Percentiles rank a stretch among this genome's conserved stretches.
phyloP scores from a whole-genome alignment of 805 yeast species.

The Kazachstania bromeliacearum region DNA sequence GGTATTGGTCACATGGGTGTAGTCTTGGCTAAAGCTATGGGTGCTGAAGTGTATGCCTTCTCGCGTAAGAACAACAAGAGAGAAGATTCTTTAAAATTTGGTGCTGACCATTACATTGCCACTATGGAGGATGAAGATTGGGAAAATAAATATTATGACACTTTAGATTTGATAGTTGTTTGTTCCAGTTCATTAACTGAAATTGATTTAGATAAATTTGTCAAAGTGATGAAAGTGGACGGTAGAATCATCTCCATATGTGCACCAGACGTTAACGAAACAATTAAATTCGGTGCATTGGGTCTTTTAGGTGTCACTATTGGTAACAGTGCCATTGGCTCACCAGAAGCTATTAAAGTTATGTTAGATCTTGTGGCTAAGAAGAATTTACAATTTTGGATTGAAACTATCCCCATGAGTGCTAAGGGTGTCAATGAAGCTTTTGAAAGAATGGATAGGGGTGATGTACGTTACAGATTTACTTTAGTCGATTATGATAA shows the following conservation, averaged over 20 bases:
- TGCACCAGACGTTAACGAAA: constrained; percentile 15
- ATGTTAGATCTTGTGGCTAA: constrained; percentile 42
- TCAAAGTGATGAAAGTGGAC: constrained; percentile 21
- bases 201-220: constrained; percentile 31
- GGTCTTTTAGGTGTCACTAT: constrained; percentile 19
- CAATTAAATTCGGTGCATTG: constrained; percentile 9
- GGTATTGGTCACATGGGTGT: constrained; percentile 50
- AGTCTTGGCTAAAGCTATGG: constrained; percentile 48
- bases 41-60: constrained; percentile 49
- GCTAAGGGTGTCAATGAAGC: constrained; percentile 37
- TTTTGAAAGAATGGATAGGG: constrained; percentile 38
- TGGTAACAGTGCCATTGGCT: constrained; percentile 34
- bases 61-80: constrained; percentile 42
- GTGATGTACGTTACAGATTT: constrained; percentile 47
- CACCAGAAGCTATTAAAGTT: constrained; percentile 36
- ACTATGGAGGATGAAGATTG: constrained; percentile 41
- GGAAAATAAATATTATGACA: constrained; percentile 26
- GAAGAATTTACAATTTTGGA: constrained; percentile 40
- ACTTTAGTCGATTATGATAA: constrained; percentile 43
- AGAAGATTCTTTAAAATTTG: constrained; percentile 40
- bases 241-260: constrained; percentile 30
- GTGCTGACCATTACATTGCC: constrained; percentile 47
- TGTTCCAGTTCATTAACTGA: constrained; percentile 38
- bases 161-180: constrained; percentile 39
- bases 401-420: constrained; percentile 40